Evolutionary conservation across 1,284 basidiomycete species (phyloP), one percentile per base, ranked within the genome.

Genomic region (Ceratobasidium sp.): DNA sequence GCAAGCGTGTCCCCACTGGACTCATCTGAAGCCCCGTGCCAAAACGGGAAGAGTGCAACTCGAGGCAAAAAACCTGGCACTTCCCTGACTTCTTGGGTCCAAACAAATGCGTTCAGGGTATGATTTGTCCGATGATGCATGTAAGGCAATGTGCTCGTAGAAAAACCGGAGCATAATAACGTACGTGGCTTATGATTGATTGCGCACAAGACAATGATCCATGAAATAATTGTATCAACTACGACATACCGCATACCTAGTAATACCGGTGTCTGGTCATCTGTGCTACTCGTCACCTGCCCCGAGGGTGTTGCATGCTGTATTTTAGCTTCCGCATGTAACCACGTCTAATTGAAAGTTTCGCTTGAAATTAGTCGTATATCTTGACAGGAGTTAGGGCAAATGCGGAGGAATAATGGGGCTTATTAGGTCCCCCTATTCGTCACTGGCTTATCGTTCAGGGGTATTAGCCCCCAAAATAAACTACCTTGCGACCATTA

Each of bases 11-110:
- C 46, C 22, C 29, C 58, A n/a, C 27, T 41, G 24, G 54, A 71
- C 62, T 72, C 69, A 72, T 72, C 69, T 62, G 56, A 29, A 61
- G 69, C 69, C 69, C 43, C 41, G 37, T 51, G 37, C 56, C 46
- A 59, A 49, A 72, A 51, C 13, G 29, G 48, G 58, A 22, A 59
- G 34, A 59, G 37, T 59, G 37, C 22, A 58, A 49, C 65, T 69
- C 65, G 39, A 48, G 53, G 27, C 43, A n/a, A 43, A n/a, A 62
- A 72, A 62, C 69, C 31, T 34, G 69, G 58, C 14, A 29, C 27
- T 43, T 41, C 69, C 69, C 69, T 72, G 69, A 72, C 8, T 63
- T 27, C 37, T n/a, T 31, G 19, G 61, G 43, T 48, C 24, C 61
- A 43, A 24, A 43, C 37, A 41, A 29, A 13, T 59, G 37, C 58